phyloP scores from a whole-genome alignment of 192 early-diverging fungal species.

The Kappamyces sp. region DNA sequence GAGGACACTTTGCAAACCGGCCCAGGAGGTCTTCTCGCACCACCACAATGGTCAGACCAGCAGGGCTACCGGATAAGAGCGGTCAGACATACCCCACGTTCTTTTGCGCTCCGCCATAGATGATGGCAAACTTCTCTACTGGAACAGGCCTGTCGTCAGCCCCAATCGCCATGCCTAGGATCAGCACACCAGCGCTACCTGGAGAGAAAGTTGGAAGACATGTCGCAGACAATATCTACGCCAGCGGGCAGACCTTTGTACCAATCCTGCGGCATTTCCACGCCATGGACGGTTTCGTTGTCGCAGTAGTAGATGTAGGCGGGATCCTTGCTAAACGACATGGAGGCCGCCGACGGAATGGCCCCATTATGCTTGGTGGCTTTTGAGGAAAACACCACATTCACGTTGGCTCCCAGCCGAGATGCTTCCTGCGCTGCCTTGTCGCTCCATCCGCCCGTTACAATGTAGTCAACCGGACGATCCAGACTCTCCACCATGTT shows the following conservation, averaged over 20 bases:
- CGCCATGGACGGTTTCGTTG: constrained; percentile 97
- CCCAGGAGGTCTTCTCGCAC: constrained; percentile 75
- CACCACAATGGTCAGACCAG: constrained; percentile 89
- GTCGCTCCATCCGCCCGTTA: constrained; percentile 87
- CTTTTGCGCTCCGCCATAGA: constrained; percentile 97
- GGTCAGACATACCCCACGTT: constrained; percentile 52
- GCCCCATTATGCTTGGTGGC: constrained; percentile 39
- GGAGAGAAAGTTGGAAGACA: constrained; percentile 45
- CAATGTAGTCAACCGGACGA: constrained; percentile 74
- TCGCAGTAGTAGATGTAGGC: constrained; percentile 95
- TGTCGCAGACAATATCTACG: constrained; percentile 83
- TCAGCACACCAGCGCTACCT: background rate
- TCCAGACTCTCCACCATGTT: constrained; percentile 62
- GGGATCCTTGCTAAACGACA: constrained; percentile 65
- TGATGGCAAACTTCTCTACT: constrained; percentile 74
- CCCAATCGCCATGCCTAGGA: background rate
- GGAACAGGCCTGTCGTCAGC: constrained; percentile 44
- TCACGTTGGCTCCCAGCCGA: constrained; percentile 70
- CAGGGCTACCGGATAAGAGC: constrained; percentile 58
- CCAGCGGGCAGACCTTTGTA: constrained; percentile 27
- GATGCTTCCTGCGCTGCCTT: constrained; percentile 78
- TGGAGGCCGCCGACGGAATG: constrained; percentile 53
- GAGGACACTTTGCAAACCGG: background rate
- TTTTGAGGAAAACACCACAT: constrained; percentile 73
- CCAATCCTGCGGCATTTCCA: constrained; percentile 58